Base-by-base conservation (phyloP, 1,284 basidiomycete genomes). In the Rhodotorula sp. region DNA sequence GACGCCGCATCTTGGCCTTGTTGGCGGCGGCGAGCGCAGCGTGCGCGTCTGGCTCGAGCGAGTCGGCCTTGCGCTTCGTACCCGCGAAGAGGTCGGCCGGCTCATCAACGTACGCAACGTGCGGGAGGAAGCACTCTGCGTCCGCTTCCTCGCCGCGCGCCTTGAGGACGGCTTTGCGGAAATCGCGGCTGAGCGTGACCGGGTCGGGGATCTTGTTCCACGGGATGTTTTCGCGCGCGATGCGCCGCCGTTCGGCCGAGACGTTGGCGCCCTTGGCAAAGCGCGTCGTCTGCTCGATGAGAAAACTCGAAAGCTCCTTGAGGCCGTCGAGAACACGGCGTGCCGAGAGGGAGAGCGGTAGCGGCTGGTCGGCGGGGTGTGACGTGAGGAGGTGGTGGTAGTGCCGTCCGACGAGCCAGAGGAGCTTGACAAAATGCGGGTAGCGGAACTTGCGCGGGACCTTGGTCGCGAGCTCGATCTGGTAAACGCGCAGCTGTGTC, bases 371-470 rank as follows among this genome's bases (percentile, higher is more conserved):
- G 55, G 41, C 8, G 34, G 46, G 34, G 34, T 16, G 54, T 8
- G 61, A 45, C 21, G 48, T 17, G 42, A 74, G 56, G 16, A 66
- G 62, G 5, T 45, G 48, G 48, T 61, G 34, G 57, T 75, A 77
- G 50, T 78, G 72, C 62, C 66, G 42, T n/a, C 78, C 81, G 21
- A 82, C 81, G 62, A 80, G 80, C 82, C 82, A 83, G 14, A 78
- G 75, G 34, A 82, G 77, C 5, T 77, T 78, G 67, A 80, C 77
- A 57, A 82, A 81, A 64, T 81, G 80, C 14, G 96, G 96, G 78
- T 95, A 99, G 54, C 93, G 86, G 81, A 97, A 97, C 80, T 94
- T 94, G 81, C 91, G 92, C 0, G 96, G 94, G 0, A 98, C 96
- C 69, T 91, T 90, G 3, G 95, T 98, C 4, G 88, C 86, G 72